Evolutionary conservation across 495 filamentous ascomycete genomes (phyloP), one percentile per base, ranked within the genome.

Genomic region (Cladorrhinum samala): DNA sequence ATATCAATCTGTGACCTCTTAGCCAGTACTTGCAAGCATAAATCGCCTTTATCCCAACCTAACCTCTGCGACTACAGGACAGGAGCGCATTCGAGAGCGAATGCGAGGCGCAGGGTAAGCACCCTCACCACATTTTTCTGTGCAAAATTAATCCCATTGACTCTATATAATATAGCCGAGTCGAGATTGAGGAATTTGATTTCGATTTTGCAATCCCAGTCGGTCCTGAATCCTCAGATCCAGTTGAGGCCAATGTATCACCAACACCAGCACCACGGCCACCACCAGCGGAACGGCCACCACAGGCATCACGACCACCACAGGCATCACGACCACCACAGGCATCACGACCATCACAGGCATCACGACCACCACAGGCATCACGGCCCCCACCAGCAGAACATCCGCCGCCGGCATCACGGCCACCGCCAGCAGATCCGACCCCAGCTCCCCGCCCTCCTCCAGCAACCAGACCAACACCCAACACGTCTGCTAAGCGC

Each of bases 41-140:
- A 20, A 47, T 11, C n/a, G n/a, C n/a, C n/a, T n/a, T n/a, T n/a
- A n/a, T n/a, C n/a, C n/a, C n/a, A n/a, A n/a, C n/a, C n/a, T n/a
- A n/a, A n/a, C n/a, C n/a, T n/a, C n/a, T n/a, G n/a, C n/a, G n/a
- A 47, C 0, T 18, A 16, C 20, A 47, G 45, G 45, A 18, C 23
- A 47, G 23, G 45, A 47, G 45, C 45, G 45, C 45, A 27, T 47
- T 47, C 45, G 45, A 47, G 45, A 47, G 14, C 45, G 45, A 7
- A 47, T 47, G 45, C 45, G 45, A 20, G 45, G 45, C 24, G 45
- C 45, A 17, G 45, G 45, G 45, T 47, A 16, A 30, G 45, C 24
- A 47, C 9, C 25, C 18, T 18, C 9, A 4, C 2, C 3, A 4
- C 14, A n/a, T 13, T 30, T 18, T 47, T 14, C n/a, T n/a, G n/a